Conservation (phyloP, 2,329 filamentous ascomycete genomes). For the Aspergillus proliferans region DNA sequence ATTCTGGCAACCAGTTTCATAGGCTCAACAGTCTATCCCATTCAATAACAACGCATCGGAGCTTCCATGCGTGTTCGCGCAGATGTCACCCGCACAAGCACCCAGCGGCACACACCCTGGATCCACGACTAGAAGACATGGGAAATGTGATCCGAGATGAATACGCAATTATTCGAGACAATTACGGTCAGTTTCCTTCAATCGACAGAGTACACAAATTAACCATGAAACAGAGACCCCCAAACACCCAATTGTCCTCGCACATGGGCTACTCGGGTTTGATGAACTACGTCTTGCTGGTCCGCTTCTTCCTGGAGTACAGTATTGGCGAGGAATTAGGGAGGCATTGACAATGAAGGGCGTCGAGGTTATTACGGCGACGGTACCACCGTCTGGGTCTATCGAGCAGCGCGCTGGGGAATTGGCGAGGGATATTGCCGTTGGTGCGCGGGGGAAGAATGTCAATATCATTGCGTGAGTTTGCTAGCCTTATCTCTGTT, state of each 20-base stretch:
- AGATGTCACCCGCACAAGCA: constrained; percentile 7
- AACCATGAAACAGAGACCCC: constrained; percentile 29
- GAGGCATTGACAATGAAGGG: constrained; percentile 52
- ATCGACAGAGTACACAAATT: background rate
- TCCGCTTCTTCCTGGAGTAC: constrained; percentile 49
- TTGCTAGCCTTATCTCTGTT: background rate
- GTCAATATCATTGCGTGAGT: constrained; percentile 61
- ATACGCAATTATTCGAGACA: constrained; percentile 53
- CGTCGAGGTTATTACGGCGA: constrained; percentile 56
- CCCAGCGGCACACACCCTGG: constrained; percentile 20
- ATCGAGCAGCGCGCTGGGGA: constrained; percentile 53
- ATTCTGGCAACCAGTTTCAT: background rate
- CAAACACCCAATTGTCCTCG: constrained; percentile 56
- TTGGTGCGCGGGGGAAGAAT: constrained; percentile 49
- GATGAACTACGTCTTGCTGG: constrained; percentile 55
- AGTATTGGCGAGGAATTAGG: constrained; percentile 60
- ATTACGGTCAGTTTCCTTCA: constrained; percentile 44
- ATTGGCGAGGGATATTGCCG: constrained; percentile 48
- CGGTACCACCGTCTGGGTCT: constrained; percentile 53
- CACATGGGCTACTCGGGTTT: constrained; percentile 62
- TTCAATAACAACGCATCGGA: constrained; percentile 2
- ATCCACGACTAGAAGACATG: constrained; percentile 47
- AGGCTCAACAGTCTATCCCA: background rate
- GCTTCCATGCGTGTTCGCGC: constrained; percentile 13
- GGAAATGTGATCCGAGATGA: constrained; percentile 55